Base-by-base conservation (phyloP, 2,329 filamentous ascomycete species). In the Aspergillus clavatus region DNA sequence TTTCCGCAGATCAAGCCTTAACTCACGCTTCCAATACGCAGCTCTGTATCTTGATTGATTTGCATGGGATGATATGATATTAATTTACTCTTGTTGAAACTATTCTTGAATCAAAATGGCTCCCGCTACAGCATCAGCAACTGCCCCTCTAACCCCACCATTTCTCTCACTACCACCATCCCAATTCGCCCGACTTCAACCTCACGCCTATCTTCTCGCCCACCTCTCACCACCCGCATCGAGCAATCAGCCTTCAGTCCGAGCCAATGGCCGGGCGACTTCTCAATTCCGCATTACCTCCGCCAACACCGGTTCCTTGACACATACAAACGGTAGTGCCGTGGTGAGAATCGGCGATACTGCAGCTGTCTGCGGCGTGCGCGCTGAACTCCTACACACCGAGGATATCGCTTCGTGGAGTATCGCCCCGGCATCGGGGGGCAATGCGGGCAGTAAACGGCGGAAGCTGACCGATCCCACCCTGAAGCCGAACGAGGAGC, bases 281-380 rank as follows among this genome's bases (percentile, higher is more conserved):
- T 72, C 78, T 23, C 79, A 90, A 58, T 81, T 83, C 47, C 84
- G 93, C 36, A 67, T 76, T 18, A 82, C 86, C n/a, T 82, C 83
- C 26, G 76, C 93, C 57, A 93, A 96, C 68, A 82, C 82, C 0
- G 86, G 87, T 21, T 93, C 88, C 18, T 75, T 98, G 40, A 87
- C 89, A 0, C 89, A 98, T 66, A 86, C 89, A 45, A 84, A 95
- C 63, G 93, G 93, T 41, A 94, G 88, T 58, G 86, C 91, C 1
- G 84, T 97, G 0, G 86, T 97, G 40, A 82, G 93, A 27, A 75
- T 87, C 41, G 93, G 93, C 38, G 88, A 94, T 66, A 97, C 91
- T 1, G 89, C 89, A 1, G 88, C 90, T n/a, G 90, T 98, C 28
- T 96, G 90, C 63, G 93, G 91, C 46, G 82, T 98, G 16, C 82